These are phyloP conservation scores for Geotrichum candidum DNA, from an alignment of 1,139 yeast species.

Conservation along the genomic window DNA sequence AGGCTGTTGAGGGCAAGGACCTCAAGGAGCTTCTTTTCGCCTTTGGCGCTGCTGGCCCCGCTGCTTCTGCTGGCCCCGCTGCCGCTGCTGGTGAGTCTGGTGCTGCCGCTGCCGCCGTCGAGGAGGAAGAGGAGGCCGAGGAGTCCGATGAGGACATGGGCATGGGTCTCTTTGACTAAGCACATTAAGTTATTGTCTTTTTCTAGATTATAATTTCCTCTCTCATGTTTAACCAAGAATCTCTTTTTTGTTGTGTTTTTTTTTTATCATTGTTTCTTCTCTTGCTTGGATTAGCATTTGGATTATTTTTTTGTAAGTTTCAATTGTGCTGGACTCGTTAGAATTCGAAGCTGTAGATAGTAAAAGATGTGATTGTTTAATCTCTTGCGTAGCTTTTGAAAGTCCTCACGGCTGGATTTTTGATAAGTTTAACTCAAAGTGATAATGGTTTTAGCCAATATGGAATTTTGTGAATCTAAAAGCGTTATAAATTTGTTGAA, in stretches of 20 bases:
- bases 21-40: constrained; percentile 84
- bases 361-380: too few relatives aligned
- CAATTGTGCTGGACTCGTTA: too few relatives aligned
- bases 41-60: constrained; percentile 65
- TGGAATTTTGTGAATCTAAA: too few relatives aligned
- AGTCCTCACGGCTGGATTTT: too few relatives aligned
- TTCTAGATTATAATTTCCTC: background rate
- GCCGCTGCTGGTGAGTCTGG: constrained; percentile 56
- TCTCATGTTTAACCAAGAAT: background rate
- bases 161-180: constrained; percentile 38
- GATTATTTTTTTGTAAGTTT: too few relatives aligned
- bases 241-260: background rate
- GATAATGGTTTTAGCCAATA: too few relatives aligned
- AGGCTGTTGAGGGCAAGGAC: constrained; percentile 96
- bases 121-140: constrained; percentile 30
- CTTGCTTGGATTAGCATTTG: background rate
- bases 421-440: too few relatives aligned
- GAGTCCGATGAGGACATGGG: constrained; percentile 38
- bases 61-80: constrained; percentile 52
- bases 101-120: constrained; percentile 52
- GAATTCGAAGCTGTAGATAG: too few relatives aligned
- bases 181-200: background rate
- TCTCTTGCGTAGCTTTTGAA: too few relatives aligned
- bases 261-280: background rate
- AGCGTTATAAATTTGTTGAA: too few relatives aligned